phyloP scores from a whole-genome alignment of 1,139 yeast genomes.

The Debaryomyces nepalensis region DNA sequence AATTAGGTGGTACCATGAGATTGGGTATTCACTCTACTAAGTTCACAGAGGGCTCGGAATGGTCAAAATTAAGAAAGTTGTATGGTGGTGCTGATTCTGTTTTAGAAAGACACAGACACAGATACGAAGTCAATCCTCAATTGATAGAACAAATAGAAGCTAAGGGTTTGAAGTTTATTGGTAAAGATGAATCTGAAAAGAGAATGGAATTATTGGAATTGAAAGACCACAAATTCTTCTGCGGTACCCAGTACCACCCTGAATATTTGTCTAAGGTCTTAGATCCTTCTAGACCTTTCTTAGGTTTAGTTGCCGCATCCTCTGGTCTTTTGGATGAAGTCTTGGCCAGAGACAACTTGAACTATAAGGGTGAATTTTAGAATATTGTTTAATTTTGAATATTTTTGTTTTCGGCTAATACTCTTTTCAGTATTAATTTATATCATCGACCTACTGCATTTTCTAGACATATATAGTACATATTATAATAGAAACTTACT shows the following conservation, averaged over 20 bases:
- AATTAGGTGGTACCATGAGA: slow-evolving; percentile 99
- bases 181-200: slow-evolving; percentile 85
- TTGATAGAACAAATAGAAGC: slow-evolving; percentile 71
- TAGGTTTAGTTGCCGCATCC: slow-evolving; percentile 94
- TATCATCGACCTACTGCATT: slow-evolving; percentile 8
- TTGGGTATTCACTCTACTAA: slow-evolving; percentile 90
- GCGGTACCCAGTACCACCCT: slow-evolving; percentile 98
- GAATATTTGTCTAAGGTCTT: slow-evolving; percentile 95
- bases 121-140: slow-evolving; percentile 94
- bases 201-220: slow-evolving; percentile 96
- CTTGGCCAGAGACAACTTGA: slow-evolving; percentile 49
- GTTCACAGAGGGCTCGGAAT: slow-evolving; percentile 71
- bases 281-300: slow-evolving; percentile 95
- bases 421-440: neutral
- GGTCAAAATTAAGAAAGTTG: slow-evolving; percentile 75
- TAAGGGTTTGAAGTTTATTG: slow-evolving; percentile 85
- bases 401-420: neutral
- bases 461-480: slow-evolving; percentile 7
- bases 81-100: slow-evolving; percentile 77
- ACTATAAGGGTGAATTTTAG: slow-evolving; percentile 51
- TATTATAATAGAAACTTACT: slow-evolving; percentile 9
- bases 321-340: slow-evolving; percentile 76
- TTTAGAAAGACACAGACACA: slow-evolving; percentile 96
- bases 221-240: slow-evolving; percentile 80
- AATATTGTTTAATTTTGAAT: neutral